Conservation (phyloP, 805 yeast species). For the Suhomyces pyralidae region DNA sequence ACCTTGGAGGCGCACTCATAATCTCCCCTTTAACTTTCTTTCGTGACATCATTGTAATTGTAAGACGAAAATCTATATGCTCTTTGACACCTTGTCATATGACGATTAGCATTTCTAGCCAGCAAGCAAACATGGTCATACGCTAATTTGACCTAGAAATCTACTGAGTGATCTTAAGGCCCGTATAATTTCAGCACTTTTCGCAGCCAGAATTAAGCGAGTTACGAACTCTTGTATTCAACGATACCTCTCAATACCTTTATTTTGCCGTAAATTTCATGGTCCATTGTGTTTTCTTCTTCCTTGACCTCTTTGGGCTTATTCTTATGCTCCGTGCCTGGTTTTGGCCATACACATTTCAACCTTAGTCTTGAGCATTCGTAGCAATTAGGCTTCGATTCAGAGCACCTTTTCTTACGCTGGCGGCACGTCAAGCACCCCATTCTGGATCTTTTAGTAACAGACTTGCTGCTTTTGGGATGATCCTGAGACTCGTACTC, state of each 20-base stretch:
- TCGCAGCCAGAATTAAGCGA: background rate
- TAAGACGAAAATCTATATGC: background rate
- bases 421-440: slow-evolving; percentile 80
- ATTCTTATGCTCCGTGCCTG: slow-evolving; percentile 63
- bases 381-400: slow-evolving; percentile 59
- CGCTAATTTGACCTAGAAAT: background rate
- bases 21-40: background rate
- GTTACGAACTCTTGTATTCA: slow-evolving; percentile 31
- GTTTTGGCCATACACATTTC: slow-evolving; percentile 70
- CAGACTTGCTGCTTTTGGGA: slow-evolving; percentile 10
- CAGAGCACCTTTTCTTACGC: slow-evolving; percentile 78
- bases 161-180: background rate
- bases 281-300: slow-evolving; percentile 52
- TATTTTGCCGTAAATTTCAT: slow-evolving; percentile 55
- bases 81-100: background rate
- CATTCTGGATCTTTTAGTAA: slow-evolving; percentile 54
- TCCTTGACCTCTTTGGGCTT: slow-evolving; percentile 49
- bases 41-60: background rate
- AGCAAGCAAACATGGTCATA: background rate
- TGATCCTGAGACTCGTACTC: background rate
- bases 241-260: slow-evolving; percentile 64
- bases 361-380: slow-evolving; percentile 67
- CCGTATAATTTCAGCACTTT: background rate
- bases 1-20: background rate
- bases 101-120: background rate